Evolutionary conservation across 1,284 basidiomycete genomes (phyloP).

Genomic region (Tilletia setariae): DNA sequence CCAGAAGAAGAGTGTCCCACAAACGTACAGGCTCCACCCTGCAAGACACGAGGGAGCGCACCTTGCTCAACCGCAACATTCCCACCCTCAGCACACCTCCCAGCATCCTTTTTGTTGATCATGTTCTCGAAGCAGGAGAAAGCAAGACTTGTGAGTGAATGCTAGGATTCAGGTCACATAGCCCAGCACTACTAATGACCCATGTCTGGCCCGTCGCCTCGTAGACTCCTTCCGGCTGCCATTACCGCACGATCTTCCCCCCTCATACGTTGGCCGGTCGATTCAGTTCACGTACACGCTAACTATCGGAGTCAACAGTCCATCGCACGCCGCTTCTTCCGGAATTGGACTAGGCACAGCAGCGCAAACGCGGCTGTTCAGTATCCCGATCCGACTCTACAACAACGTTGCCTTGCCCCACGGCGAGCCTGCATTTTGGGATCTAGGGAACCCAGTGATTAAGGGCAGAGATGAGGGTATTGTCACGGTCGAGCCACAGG

Average conservation of each 20-base stretch:
- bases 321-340: neutral
- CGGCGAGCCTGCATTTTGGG: slow-evolving; percentile 55
- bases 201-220: too few species aligned
- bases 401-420: slow-evolving; percentile 64
- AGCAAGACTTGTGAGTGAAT: slow-evolving; percentile 69
- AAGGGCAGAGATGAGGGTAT: slow-evolving; percentile 48
- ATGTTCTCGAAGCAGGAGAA: slow-evolving; percentile 72
- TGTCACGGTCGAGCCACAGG: neutral
- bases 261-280: slow-evolving; percentile 78
- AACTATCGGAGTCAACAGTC: slow-evolving; percentile 71
- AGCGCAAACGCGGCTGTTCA: slow-evolving; percentile 71
- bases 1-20: slow-evolving; percentile 27
- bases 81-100: slow-evolving; percentile 78
- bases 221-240: slow-evolving; percentile 32
- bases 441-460: slow-evolving; percentile 57
- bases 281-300: slow-evolving; percentile 85
- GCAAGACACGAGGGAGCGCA: slow-evolving; percentile 59
- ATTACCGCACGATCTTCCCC: slow-evolving; percentile 70
- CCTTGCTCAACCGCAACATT: slow-evolving; percentile 59
- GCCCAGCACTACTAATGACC: neutral
- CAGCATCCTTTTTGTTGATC: slow-evolving; percentile 77
- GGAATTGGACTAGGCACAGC: slow-evolving; percentile 3
- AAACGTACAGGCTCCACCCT: slow-evolving; percentile 61
- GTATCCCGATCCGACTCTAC: slow-evolving; percentile 80
- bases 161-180: neutral